Percentiles rank a stretch among this genome's conserved stretches.
These are phyloP conservation scores for Oleoguttula mirabilis DNA, from an alignment of 495 filamentous ascomycete species.

Conservation along the genomic window DNA sequence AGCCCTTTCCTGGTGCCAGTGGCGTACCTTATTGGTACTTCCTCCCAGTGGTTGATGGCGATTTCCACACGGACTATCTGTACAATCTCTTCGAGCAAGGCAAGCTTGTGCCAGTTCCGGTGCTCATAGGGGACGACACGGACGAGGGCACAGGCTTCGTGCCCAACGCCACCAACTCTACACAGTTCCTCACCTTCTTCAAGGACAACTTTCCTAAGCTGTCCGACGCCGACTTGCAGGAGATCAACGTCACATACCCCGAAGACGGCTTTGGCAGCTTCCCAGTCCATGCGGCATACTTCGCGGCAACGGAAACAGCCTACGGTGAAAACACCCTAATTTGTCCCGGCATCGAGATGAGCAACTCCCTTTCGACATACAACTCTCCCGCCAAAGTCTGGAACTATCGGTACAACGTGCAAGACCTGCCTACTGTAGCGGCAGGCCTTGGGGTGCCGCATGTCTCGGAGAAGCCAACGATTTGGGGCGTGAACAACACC, in stretches of 20 bases:
- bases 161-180: constrained; percentile 3
- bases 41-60: constrained; percentile 7
- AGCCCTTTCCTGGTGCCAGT: constrained; percentile 3
- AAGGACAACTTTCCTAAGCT: constrained; percentile 13
- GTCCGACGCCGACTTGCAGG: neutral
- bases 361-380: neutral
- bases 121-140: constrained; percentile 10
- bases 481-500: constrained; percentile 10
- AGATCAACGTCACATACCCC: constrained; percentile 9
- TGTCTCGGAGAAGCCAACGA: constrained; percentile 13
- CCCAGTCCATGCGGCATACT: constrained; percentile 7
- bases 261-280: neutral
- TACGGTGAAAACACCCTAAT: constrained; percentile 19
- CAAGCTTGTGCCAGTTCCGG: constrained; percentile 4
- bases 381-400: neutral
- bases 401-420: constrained; percentile 15
- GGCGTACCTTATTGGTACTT: constrained; percentile 5
- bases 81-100: constrained; percentile 36
- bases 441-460: constrained; percentile 16
- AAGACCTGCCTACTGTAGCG: constrained; percentile 10
- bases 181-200: constrained; percentile 10
- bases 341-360: constrained; percentile 13
- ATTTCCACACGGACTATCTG: constrained; percentile 36
- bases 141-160: constrained; percentile 15
- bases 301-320: constrained; percentile 4